Evolutionary conservation across 176 grass and related monocot species (phyloP).

Genomic region (Aegilops speltoides): DNA sequence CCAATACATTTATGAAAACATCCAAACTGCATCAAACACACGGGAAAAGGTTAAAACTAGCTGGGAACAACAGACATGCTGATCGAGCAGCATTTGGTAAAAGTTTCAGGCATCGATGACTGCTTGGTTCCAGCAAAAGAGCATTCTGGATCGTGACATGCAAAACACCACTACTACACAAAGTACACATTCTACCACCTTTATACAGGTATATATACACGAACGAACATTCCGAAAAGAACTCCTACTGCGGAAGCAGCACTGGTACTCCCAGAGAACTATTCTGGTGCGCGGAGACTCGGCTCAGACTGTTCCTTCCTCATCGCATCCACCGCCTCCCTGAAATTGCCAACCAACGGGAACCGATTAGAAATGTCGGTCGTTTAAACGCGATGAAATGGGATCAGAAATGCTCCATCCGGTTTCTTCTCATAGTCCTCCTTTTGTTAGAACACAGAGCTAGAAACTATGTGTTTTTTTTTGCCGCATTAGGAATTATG

Average conservation of each 20-base stretch:
- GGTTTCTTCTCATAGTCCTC: neutral
- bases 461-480: neutral
- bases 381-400: neutral
- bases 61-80: too few species aligned
- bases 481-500: neutral
- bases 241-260: neutral
- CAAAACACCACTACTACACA: neutral
- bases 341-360: neutral
- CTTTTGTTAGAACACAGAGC: neutral
- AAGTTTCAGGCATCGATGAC: too few species aligned
- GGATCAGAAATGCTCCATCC: too few species aligned
- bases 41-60: too few species aligned
- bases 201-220: neutral
- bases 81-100: too few species aligned
- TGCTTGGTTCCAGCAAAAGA: neutral
- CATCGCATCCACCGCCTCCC: conserved; percentile 7
- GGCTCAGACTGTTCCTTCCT: neutral
- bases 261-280: neutral
- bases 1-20: too few species aligned
- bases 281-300: neutral
- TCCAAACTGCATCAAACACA: too few species aligned
- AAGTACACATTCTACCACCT: neutral
- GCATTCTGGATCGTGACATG: neutral
- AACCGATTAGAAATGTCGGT: neutral
- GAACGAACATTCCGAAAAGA: neutral